Evolutionary conservation across 2,329 filamentous ascomycete species (phyloP), one percentile per base, ranked within the genome.

Genomic region (Clarireedia sp.): DNA sequence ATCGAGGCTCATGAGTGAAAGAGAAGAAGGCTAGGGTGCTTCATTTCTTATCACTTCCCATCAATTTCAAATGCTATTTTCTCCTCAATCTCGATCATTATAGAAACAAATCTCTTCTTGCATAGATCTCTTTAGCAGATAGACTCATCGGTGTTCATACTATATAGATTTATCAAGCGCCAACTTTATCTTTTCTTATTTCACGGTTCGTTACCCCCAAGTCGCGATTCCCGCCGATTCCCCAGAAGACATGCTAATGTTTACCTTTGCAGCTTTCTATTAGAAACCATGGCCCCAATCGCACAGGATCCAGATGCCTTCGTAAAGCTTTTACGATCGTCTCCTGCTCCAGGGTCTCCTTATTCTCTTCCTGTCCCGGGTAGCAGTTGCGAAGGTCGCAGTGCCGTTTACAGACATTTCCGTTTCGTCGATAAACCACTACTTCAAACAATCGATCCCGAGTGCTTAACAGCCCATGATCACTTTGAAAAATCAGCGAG

Each of bases 391-490:
- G 83, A 88, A 48, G 87, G 85, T 57, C 85, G 90, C 63, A 87
- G 80, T 49, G 74, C 82, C 47, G 73, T 95, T 60, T 97, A 97
- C 73, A 83, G 94, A 59, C 86, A 96, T 72, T 95, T 86, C 82
- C 81, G 81, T 61, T 85, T 86, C 67, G 78, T 79, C 56, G 85
- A 95, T 72, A 81, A 81, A 57, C 80, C 81, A 45, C 76, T 95
- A 55, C 73, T 95, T 43, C 78, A 81, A 66, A 86, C 86, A 5
- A 75, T 88, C 61, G 86, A 94, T 67, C 87, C 90, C 17, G 72
- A 81, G 50, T 73, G 86, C 51, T 78, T 76, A 59, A 95, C 90
- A 14, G 78, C 84, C 24, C 87, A 95, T 74, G 89, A 96, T 59
- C 75, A 87, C 53, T 95, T 96, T 68, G 89, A 95, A 69, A 72